Base-by-base conservation (phyloP, 768 basidiomycete genomes). In the Termitomyces sp. region DNA sequence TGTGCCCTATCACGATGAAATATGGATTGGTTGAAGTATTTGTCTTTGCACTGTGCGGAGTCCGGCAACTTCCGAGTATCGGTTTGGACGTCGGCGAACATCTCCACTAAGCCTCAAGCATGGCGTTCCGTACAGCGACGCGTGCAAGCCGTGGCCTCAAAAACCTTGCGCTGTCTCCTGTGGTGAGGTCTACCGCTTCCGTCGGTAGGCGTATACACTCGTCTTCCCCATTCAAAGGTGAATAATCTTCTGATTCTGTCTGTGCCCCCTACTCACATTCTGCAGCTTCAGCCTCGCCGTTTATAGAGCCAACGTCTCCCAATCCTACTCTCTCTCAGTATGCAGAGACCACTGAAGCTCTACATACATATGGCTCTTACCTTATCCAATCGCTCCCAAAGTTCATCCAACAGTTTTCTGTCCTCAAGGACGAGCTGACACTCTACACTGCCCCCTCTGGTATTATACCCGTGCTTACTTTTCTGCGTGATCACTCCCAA, bases 321-420 rank as follows among this genome's bases (percentile, higher is more conserved):
- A 95, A 98, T 74, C 92, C 89, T 1, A 82, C 92, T 16, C 74
- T 87, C 20, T 82, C 85, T 53, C 81, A 82, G 67, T 87, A 89
- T 69, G 84, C 86, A 5, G 81, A 85, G 67, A 81, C 89, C 42
- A 86, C 91, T 18, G 86, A 90, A 69, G 79, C 85, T 22, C 79
- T 98, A 37, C 96, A 98, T 72, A 83, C 85, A 39, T 98, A 94
- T 66, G 96, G 93, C 67, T 91, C 95, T 56, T 98, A 97, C 76
- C 81, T 98, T 66, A 87, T 83, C 50, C 91, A 95, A 68, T 93
- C 90, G 69, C 85, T 98, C 24, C 96, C 96, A 53, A 98, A 97
- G 78, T 97, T 87, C 78, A 85, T 99, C 69, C 96, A 98, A 74
- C 97, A 98, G 73, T 98, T 96, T 80, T 93, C 93, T 12, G 91